Evolutionary conservation across 352 stramenopile genomes (phyloP), one percentile per base, ranked within the genome.

Genomic region (Saprolegnia parasitica): DNA sequence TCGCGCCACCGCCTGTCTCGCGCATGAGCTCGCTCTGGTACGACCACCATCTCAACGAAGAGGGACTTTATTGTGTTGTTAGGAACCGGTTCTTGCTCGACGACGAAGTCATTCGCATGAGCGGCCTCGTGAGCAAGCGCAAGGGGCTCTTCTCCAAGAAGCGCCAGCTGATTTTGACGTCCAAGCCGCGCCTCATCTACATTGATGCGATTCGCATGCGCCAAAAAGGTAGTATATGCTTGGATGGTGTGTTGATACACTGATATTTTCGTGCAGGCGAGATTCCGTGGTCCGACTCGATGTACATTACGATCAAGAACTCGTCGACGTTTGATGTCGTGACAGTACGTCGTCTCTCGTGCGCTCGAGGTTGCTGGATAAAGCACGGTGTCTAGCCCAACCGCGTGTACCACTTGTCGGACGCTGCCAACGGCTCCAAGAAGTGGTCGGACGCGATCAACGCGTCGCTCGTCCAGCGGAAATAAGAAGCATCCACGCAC

Each of bases 361-460:
- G 15, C 24, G 13, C 24, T 47, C 40, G 18, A 68, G 4, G 60
- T 0, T 39, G 6, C 21, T 11, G 21, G 20, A 0, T n/a, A 20
- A 46, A 8, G 56, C 37, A 65, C 66, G 21, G 11, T 47, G 52
- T 65, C 13, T 46, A 95, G 87, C 87, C 87, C 11, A 93, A 95
- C 63, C 83, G 87, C 56, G 85, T 88, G 64, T 95, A 95, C 73
- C 87, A 95, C 78, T 73, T 95, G 70, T 92, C 91, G 71, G 85
- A 95, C 71, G 74, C 91, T 71, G 85, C 93, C 72, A 93, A 95
- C 67, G 87, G 87, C 39, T 93, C 87, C 37, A 93, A 93, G 78
- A 95, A 95, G 70, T 95, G 87, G 87, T 87, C 93, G 29, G 87
- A 95, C 58, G 85, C 87, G 55, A 91, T 95, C 72, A 95, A 95